Base-by-base conservation (phyloP, 176 grass and related monocot species). In the Oryza nivara region DNA sequence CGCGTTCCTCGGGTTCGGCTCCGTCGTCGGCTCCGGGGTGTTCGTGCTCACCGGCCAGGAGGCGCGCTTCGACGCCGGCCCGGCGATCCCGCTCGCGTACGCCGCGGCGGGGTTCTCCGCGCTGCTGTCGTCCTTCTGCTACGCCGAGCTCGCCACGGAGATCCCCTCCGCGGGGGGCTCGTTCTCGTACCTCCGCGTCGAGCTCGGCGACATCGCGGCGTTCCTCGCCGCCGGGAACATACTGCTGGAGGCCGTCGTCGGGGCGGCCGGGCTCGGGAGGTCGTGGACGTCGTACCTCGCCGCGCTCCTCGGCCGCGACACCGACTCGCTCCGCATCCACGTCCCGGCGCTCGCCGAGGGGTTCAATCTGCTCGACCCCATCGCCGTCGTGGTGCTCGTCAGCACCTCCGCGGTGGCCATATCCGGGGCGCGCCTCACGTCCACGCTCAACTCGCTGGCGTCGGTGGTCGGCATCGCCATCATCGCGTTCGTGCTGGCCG, bases 41-140 rank as follows among this genome's bases (percentile, higher is more conserved):
- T 93, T 93, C 78, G 82, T 88, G 61, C 81, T 94, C 71, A 94
- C 92, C 15, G 92, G 92, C 46, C 88, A 86, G 88, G 88, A 93
- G 82, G 92, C 92, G 12, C 85, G 83, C 54, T 82, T 86, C 75
- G 65, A 82, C 65, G 85, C 92, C 25, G 83, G 92, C 32, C 92
- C 88, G 11, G 82, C 92, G 32, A 81, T 94, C 79, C 79, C 76
- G 16, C 82, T 91, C 0, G 73, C 92, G 52, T 94, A 88, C 83
- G 86, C 83, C 35, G 70, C 83, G 10, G 86, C 92, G 1, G 92
- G 92, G 3, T 60, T 84, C 74, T 88, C 88, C 1, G 83, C 86
- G 0, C 73, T 91, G 14, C 86, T 93, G 4, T 90, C 92, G 2
- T 87, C 86, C 45, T 76, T 93, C 74, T 74, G 79, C 74, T 91